Evolutionary conservation across 306 rosid species (phyloP).

Genomic region (Citrullus amarus): DNA sequence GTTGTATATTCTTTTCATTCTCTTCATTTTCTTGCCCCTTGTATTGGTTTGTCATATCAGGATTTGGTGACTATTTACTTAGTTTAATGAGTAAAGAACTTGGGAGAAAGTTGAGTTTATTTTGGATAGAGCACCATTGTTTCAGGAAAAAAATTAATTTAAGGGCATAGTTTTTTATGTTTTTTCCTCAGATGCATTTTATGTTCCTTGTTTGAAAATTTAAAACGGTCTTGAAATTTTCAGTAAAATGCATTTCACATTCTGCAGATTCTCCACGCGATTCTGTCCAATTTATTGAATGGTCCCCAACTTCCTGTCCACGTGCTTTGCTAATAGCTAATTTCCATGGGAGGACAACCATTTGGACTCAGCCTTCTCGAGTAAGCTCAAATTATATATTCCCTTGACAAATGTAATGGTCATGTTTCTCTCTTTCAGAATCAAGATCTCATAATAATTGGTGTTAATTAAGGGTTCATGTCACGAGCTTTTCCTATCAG

Average conservation of each 20-base stretch:
- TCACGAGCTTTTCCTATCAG: not conserved
- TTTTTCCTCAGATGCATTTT: not conserved
- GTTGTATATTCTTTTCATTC: not conserved
- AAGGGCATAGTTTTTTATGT: not conserved
- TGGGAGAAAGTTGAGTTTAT: not conserved
- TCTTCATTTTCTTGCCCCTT: not conserved
- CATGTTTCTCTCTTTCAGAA: not conserved
- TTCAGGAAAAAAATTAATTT: not conserved
- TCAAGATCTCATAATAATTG: not conserved
- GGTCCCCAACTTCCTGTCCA: slow-evolving; percentile 90
- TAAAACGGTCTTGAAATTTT: not conserved
- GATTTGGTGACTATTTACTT: not conserved
- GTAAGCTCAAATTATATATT: slow-evolving; percentile 33
- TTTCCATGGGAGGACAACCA: slow-evolving; percentile 95
- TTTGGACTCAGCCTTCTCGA: slow-evolving; percentile 95
- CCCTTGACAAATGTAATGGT: slow-evolving; percentile 1
- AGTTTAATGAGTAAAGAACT: not conserved
- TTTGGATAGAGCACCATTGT: not conserved
- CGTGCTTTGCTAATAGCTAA: slow-evolving; percentile 81
- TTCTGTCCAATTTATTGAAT: slow-evolving; percentile 96
- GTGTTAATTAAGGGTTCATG: not conserved
- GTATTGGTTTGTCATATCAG: not conserved
- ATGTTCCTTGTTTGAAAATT: not conserved
- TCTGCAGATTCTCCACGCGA: slow-evolving; percentile 96
- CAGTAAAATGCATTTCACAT: not conserved